Percentiles rank a stretch among this genome's conserved stretches.
phyloP scores from a whole-genome alignment of 148 eudicot genomes.

The Chenopodium quinoa region DNA sequence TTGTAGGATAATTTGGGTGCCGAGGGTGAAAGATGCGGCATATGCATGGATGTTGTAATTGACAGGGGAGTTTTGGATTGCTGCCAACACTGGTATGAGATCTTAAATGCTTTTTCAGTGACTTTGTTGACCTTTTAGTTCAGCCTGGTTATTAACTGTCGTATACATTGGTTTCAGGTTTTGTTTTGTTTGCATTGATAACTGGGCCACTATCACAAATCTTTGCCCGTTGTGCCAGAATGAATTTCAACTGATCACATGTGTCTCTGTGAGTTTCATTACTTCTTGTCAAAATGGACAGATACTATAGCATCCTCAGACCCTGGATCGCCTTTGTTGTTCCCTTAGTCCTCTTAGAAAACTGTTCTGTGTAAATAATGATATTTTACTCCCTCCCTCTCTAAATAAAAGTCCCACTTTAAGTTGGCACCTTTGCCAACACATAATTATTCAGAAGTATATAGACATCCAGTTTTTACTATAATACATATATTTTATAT shows the following conservation, averaged over 20 bases:
- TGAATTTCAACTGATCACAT: constrained; percentile 92
- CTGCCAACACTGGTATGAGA: constrained; percentile 86
- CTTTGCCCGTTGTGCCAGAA: constrained; percentile 95
- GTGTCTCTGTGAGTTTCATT: constrained; percentile 79
- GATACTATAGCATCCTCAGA: neutral
- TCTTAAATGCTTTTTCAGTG: constrained; percentile 7
- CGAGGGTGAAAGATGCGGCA: constrained; percentile 94
- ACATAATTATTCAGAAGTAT: too few species aligned
- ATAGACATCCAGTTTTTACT: too few species aligned
- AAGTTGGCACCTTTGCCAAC: too few species aligned
- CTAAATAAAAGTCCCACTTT: too few species aligned
- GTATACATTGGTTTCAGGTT: constrained; percentile 55
- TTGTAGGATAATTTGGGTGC: constrained; percentile 54
- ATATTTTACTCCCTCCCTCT: neutral
- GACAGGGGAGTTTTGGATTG: constrained; percentile 94
- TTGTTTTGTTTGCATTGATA: constrained; percentile 94
- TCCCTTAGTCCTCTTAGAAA: neutral
- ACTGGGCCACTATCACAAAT: constrained; percentile 93
- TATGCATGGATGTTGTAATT: constrained; percentile 78
- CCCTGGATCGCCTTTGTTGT: neutral
- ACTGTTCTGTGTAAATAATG: neutral
- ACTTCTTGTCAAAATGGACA: neutral
- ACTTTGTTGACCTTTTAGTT: neutral
- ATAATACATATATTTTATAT: too few species aligned
- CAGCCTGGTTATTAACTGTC: neutral